Conservation (phyloP, 1,284 basidiomycete genomes). For the Trametes polyzona region DNA sequence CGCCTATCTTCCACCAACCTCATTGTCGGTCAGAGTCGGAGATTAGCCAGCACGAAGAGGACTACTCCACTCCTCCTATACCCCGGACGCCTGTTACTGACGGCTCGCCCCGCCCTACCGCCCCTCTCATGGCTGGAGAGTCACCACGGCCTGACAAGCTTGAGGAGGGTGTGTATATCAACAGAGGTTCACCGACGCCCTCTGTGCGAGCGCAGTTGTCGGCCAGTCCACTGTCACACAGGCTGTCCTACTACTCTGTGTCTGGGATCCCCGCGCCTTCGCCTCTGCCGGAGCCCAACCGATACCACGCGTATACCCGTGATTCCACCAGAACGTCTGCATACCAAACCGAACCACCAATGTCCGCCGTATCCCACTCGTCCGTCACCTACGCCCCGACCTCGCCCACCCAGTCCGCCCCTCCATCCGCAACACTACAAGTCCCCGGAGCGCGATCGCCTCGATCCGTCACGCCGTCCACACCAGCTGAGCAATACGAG, state of each 20-base stretch:
- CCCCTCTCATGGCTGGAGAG: constrained; percentile 28
- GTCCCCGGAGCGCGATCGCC: constrained; percentile 21
- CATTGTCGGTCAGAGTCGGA: constrained; percentile 70
- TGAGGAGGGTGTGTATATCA: constrained; percentile 11
- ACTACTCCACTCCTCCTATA: constrained; percentile 24
- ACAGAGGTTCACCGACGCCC: constrained; percentile 16
- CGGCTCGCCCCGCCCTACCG: constrained; percentile 28
- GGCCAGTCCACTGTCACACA: constrained; percentile 31
- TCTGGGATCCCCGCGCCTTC: constrained; percentile 67
- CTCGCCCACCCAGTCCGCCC: constrained; percentile 20
- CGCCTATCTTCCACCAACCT: constrained; percentile 69
- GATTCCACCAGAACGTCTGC: constrained; percentile 40
- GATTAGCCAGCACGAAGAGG: constrained; percentile 36
- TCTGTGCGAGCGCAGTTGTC: constrained; percentile 19
- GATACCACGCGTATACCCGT: constrained; percentile 46
- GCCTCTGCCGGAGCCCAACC: constrained; percentile 49
- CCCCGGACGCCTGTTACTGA: constrained; percentile 26
- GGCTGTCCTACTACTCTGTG: constrained; percentile 70
- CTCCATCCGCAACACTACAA: constrained; percentile 19
- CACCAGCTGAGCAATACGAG: constrained; percentile 47
- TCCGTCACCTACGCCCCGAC: constrained; percentile 26
- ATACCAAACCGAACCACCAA: constrained; percentile 31
- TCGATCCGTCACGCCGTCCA: constrained; percentile 9
- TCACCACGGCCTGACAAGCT: constrained; percentile 23
- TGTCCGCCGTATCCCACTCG: constrained; percentile 33